Base-by-base conservation (phyloP, 2,329 filamentous ascomycete genomes). In the Aspergillus pseudotamarii region DNA sequence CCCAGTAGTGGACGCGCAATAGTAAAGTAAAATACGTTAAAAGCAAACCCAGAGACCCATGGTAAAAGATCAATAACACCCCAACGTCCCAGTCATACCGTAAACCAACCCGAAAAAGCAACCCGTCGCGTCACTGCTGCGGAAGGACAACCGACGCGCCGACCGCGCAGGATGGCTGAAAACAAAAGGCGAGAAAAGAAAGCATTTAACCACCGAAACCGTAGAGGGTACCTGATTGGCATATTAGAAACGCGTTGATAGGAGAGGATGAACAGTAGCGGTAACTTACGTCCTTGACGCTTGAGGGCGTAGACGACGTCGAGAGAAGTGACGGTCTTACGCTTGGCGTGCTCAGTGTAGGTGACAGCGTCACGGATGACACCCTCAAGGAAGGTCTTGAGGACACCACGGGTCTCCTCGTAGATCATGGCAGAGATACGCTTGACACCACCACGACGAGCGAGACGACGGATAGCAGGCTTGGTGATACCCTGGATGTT, bases 401-500 rank as follows among this genome's bases (percentile, higher is more conserved):
- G 86, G 75, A 92, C 90, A 86, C 89, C 89, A 78, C 90, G 90
- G 74, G 90, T 92, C 85, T 93, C 89, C 80, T 91, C 90, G 85
- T 92, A 92, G 84, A 92, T 92, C 90, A 91, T 96, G 81, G 94
- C 94, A 77, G 93, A 97, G 78, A 97, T 97, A 96, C 94, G 94
- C 92, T 97, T 97, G 88, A 97, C 94, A 94, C 94, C 94, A 83
- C 94, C 94, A 95, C 94, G 93, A 85, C 94, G 94, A 71, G 94
- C 94, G 81, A 97, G 93, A 96, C 94, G 94, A 78, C 94, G 91
- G 84, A 97, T 97, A 77, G 94, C 94, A 76, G 94, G 94, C 91
- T 97, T 97, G 79, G 94, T 97, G 80, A 97, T 97, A 85, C 94
- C 94, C 86, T 97, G 94, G 80, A 97, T 97, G 91, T 97, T 97